Evolutionary conservation across 176 grass and related monocot species (phyloP).

Genomic region (Cenchrus purpureus): DNA sequence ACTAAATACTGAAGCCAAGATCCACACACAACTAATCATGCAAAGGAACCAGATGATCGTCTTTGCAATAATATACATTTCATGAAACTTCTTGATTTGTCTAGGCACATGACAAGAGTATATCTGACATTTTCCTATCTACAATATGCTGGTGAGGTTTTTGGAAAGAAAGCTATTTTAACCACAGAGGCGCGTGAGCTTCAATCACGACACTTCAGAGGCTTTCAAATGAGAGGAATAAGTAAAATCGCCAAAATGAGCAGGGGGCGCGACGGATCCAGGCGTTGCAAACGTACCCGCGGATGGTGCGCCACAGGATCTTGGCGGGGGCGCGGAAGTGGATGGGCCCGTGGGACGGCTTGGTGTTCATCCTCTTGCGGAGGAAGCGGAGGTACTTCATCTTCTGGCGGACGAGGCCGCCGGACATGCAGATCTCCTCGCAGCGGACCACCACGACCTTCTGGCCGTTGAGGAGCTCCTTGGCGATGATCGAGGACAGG

Average conservation of each 20-base stretch:
- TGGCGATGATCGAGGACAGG: constrained; percentile 74
- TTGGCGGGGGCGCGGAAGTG: constrained; percentile 85
- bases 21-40: constrained; percentile 36
- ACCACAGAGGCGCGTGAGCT: constrained; percentile 66
- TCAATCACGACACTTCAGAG: constrained; percentile 54
- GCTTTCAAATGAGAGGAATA: constrained; percentile 65
- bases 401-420: constrained; percentile 87
- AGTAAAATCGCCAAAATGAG: neutral
- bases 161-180: constrained; percentile 60
- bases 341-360: constrained; percentile 90
- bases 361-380: constrained; percentile 97
- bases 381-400: constrained; percentile 98
- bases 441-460: constrained; percentile 83
- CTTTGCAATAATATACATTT: neutral
- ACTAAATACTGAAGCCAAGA: too few species aligned
- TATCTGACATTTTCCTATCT: constrained; percentile 32
- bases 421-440: constrained; percentile 96
- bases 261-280: neutral
- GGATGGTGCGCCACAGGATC: constrained; percentile 92
- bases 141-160: constrained; percentile 68
- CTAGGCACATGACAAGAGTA: constrained; percentile 5
- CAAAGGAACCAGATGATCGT: constrained; percentile 75
- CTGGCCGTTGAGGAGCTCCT: constrained; percentile 93
- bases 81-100: neutral
- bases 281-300: constrained; percentile 43